Conservation (phyloP, 176 grass and related monocot species). For the Oryza coarctata region DNA sequence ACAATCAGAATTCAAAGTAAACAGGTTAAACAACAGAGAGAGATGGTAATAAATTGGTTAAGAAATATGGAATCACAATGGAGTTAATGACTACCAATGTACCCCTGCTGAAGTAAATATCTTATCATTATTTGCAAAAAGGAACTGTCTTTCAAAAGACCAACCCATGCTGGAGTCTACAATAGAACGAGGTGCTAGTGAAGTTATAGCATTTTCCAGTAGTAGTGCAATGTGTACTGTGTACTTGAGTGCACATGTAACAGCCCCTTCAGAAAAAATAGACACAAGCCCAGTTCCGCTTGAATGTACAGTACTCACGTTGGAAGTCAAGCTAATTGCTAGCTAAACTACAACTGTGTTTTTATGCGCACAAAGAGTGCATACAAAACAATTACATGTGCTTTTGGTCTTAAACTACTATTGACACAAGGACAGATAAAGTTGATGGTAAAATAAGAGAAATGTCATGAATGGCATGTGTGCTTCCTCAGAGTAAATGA, state of each 20-base stretch:
- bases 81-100: neutral
- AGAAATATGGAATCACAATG: neutral
- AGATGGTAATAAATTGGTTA: neutral
- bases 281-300: neutral
- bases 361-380: neutral
- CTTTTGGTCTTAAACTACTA: neutral
- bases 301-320: slow-evolving; percentile 12
- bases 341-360: neutral
- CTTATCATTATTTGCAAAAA: slow-evolving; percentile 1
- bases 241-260: neutral
- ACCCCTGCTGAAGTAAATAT: neutral
- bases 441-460: neutral
- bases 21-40: slow-evolving; percentile 11
- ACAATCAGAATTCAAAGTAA: slow-evolving; percentile 12
- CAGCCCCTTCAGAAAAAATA: neutral
- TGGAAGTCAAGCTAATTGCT: neutral
- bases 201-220: neutral
- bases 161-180: neutral
- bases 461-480: slow-evolving; percentile 12
- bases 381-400: neutral
- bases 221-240: neutral
- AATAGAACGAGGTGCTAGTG: neutral
- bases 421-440: neutral
- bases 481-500: slow-evolving; percentile 10
- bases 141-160: slow-evolving; percentile 2